Percentiles rank a stretch among this genome's conserved stretches.
These are phyloP conservation scores for Fusarium sp. DNA, from an alignment of 2,329 filamentous ascomycete genomes.

Conservation along the genomic window DNA sequence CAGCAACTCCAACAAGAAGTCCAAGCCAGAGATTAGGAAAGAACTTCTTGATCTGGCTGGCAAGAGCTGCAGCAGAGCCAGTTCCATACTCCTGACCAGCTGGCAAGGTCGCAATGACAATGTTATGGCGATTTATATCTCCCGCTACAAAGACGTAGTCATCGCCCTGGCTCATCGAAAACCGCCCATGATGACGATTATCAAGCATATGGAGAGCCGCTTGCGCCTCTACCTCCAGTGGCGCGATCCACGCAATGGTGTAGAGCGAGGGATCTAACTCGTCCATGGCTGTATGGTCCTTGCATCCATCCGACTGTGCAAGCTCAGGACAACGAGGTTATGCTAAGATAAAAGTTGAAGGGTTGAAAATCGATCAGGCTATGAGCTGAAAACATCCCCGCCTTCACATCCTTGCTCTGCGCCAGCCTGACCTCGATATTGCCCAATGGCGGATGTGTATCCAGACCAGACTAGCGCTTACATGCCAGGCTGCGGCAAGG, in stretches of 20 bases:
- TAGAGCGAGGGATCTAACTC: conserved; percentile 41
- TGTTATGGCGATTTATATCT: conserved; percentile 51
- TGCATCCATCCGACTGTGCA: too few species aligned
- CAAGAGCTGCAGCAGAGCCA: conserved; percentile 49
- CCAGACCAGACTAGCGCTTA: not conserved
- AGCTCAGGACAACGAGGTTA: too few species aligned
- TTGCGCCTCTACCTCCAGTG: conserved; percentile 51
- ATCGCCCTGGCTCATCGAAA: conserved; percentile 48
- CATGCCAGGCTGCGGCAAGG: not conserved
- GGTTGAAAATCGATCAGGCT: not conserved
- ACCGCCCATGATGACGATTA: conserved; percentile 46
- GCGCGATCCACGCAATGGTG: conserved; percentile 53
- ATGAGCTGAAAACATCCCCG: not conserved
- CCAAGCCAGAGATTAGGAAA: conserved; percentile 53
- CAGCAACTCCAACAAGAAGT: conserved; percentile 52
- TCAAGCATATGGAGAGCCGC: conserved; percentile 52
- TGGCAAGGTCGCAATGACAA: conserved; percentile 51
- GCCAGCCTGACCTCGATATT: not conserved
- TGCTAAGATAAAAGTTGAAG: not conserved
- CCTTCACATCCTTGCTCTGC: not conserved
- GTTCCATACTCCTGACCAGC: conserved; percentile 50
- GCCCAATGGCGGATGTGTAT: not conserved
- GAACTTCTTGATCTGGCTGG: conserved; percentile 49
- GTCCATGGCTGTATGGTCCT: not conserved
- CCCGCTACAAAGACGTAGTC: conserved; percentile 53